phyloP scores from a whole-genome alignment of 352 stramenopile genomes.

The Phytophthora macrochlamydospora region DNA sequence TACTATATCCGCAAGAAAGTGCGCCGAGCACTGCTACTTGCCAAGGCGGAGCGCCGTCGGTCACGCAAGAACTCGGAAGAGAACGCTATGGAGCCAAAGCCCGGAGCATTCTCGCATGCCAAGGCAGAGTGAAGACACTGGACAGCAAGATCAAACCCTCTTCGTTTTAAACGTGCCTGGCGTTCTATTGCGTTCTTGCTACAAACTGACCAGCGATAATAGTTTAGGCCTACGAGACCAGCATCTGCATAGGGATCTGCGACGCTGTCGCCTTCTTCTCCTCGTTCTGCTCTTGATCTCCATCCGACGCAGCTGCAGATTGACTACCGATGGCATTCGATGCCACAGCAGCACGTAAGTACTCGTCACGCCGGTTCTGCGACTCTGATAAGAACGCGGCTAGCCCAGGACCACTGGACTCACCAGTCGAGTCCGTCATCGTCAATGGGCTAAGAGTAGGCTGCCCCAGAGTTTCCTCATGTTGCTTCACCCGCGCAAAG shows the following conservation, averaged over 20 bases:
- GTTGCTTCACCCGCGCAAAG: constrained; percentile 38
- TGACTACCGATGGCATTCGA: constrained; percentile 28
- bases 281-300: constrained; percentile 19
- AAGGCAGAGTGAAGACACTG: constrained; percentile 54
- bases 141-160: constrained; percentile 15
- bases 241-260: constrained; percentile 70
- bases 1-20: constrained; percentile 88
- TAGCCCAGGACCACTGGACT: constrained; percentile 19
- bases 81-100: constrained; percentile 47
- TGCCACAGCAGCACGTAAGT: constrained; percentile 41
- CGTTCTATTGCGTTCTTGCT: constrained; percentile 20
- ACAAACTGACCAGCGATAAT: not conserved
- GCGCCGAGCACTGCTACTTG: constrained; percentile 73
- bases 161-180: not conserved
- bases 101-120: constrained; percentile 57
- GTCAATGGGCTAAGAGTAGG: constrained; percentile 23
- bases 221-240: constrained; percentile 54
- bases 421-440: not conserved
- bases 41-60: constrained; percentile 91
- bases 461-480: constrained; percentile 37
- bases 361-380: constrained; percentile 47
- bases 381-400: constrained; percentile 37
- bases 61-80: constrained; percentile 79
- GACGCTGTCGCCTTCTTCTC: constrained; percentile 31
- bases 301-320: constrained; percentile 6